Evolutionary conservation across 2,329 filamentous ascomycete species (phyloP).

Genomic region (Talaromyces rugulosus): DNA sequence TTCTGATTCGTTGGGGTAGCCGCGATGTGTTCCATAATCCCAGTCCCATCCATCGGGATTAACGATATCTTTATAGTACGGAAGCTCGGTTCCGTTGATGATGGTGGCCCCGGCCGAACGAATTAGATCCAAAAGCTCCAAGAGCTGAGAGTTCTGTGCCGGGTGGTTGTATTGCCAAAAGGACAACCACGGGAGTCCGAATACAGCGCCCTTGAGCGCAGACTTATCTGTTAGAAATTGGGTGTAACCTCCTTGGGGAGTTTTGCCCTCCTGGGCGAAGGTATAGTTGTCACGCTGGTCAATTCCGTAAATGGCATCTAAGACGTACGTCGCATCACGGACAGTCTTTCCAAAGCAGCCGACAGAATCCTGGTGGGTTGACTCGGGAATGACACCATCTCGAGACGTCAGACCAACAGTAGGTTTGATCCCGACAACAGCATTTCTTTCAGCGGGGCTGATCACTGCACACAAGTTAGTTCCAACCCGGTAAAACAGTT

Average conservation of each 20-base stretch:
- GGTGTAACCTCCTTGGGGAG: constrained; percentile 54
- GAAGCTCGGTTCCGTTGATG: constrained; percentile 66
- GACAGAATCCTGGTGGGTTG: constrained; percentile 64
- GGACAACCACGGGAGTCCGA: constrained; percentile 67
- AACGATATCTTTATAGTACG: constrained; percentile 58
- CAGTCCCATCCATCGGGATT: constrained; percentile 69
- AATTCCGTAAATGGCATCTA: constrained; percentile 65
- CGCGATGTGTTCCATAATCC: constrained; percentile 61
- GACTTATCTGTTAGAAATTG: constrained; percentile 53
- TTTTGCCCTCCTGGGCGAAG: constrained; percentile 50
- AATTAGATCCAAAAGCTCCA: constrained; percentile 52
- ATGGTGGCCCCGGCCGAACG: constrained; percentile 60
- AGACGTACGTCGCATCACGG: constrained; percentile 61
- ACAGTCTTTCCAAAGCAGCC: constrained; percentile 66
- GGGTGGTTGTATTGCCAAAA: constrained; percentile 62
- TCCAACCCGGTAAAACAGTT: neutral
- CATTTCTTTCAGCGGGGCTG: constrained; percentile 65
- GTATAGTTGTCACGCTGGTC: constrained; percentile 66
- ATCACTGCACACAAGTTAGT: constrained; percentile 47
- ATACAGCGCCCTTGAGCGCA: constrained; percentile 57
- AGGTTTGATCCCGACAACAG: constrained; percentile 69
- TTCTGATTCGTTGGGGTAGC: constrained; percentile 67
- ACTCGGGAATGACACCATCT: constrained; percentile 61
- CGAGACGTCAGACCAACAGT: constrained; percentile 69
- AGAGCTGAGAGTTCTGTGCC: constrained; percentile 53